Evolutionary conservation across 2,329 filamentous ascomycete species (phyloP).

Genomic region (Arthrobotrys entomopaga): DNA sequence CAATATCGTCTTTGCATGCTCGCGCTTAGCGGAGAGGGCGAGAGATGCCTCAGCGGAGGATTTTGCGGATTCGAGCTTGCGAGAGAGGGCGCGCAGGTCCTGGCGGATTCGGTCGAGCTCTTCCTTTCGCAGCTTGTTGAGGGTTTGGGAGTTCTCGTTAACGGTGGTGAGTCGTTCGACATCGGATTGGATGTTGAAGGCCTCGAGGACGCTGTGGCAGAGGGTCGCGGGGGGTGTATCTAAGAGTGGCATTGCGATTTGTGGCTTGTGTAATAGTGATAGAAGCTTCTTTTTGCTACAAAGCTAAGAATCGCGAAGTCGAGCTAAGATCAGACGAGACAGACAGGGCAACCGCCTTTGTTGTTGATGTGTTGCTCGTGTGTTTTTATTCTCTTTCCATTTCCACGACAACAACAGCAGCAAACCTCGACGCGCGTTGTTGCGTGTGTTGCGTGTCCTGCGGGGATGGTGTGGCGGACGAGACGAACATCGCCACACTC

Average conservation of each 20-base stretch:
- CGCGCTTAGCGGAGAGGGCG: conserved; percentile 49
- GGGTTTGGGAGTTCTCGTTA: conserved; percentile 80
- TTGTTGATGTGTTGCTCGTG: conserved; percentile 40
- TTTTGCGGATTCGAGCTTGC: conserved; percentile 57
- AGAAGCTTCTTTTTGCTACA: not conserved
- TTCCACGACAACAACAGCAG: conserved; percentile 42
- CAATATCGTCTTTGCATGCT: conserved; percentile 73
- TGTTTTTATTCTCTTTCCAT: conserved; percentile 52
- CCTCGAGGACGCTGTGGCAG: conserved; percentile 51
- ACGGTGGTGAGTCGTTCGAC: conserved; percentile 84
- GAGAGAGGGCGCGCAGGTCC: conserved; percentile 53
- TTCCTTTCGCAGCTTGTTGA: conserved; percentile 80
- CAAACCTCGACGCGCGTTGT: not conserved
- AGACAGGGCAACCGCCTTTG: too few relatives aligned
- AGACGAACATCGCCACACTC: conserved; percentile 31
- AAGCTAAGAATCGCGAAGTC: conserved; percentile 62
- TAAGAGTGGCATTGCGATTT: conserved; percentile 39
- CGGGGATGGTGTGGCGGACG: conserved; percentile 29
- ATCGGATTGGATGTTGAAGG: conserved; percentile 90
- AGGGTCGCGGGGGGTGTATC: conserved; percentile 39
- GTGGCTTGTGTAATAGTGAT: not conserved
- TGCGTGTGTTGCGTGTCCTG: too few relatives aligned
- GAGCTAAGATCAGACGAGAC: conserved; percentile 83
- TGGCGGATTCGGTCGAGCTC: conserved; percentile 56
- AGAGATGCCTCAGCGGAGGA: conserved; percentile 55